Percentiles rank a stretch among this genome's conserved stretches.
These are phyloP conservation scores for Nemania diffusa DNA, from an alignment of 2,329 filamentous ascomycete genomes.

Conservation along the genomic window DNA sequence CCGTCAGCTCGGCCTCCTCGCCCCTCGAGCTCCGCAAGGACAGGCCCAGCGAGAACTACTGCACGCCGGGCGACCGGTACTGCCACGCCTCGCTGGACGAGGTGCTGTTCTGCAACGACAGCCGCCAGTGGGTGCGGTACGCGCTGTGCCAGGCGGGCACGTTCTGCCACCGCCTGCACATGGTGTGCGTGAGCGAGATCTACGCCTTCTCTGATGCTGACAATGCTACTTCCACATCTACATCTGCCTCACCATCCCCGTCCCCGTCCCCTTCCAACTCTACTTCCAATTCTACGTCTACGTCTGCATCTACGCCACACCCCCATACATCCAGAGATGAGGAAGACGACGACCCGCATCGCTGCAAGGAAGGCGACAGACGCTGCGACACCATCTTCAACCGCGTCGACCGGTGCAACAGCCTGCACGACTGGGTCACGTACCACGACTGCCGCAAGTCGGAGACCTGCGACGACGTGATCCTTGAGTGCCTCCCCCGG, in stretches of 20 bases:
- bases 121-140: constrained; percentile 25
- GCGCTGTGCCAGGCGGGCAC: background rate
- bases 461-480: constrained; percentile 9
- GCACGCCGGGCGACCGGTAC: constrained; percentile 29
- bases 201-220: background rate
- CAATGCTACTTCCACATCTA: background rate
- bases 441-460: constrained; percentile 35
- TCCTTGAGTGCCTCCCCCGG: constrained; percentile 30
- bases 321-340: background rate
- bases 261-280: background rate
- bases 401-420: constrained; percentile 33
- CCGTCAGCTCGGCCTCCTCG: background rate
- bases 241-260: background rate
- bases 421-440: constrained; percentile 26
- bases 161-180: constrained; percentile 31
- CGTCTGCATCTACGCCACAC: background rate
- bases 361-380: constrained; percentile 32
- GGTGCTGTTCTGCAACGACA: constrained; percentile 26
- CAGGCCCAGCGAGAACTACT: background rate
- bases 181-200: constrained; percentile 23
- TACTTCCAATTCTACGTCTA: background rate
- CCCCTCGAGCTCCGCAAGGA: constrained; percentile 4
- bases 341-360: background rate
- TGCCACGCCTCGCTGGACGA: constrained; percentile 17
- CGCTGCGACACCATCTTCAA: constrained; percentile 25